Evolutionary conservation across 306 rosid genomes (phyloP).

Genomic region (Lagenaria siceraria): DNA sequence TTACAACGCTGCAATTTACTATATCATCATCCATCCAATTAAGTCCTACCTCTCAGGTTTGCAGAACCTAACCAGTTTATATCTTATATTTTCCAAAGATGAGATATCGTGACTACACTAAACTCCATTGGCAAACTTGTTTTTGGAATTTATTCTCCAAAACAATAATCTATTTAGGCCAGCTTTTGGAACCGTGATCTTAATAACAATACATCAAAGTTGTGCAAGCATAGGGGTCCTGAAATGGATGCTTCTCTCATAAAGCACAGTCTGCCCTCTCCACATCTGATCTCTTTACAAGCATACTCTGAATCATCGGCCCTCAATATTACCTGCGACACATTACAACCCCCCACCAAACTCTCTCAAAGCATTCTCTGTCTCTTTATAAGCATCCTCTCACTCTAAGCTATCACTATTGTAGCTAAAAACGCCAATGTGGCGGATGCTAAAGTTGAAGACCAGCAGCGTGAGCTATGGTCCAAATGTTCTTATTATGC

Average conservation of each 20-base stretch:
- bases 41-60: neutral
- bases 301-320: too few species aligned
- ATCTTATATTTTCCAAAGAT: neutral
- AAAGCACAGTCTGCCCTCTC: neutral
- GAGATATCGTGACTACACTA: neutral
- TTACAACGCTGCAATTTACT: neutral
- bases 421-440: neutral
- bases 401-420: neutral
- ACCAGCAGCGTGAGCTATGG: neutral
- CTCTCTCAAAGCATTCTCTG: neutral
- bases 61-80: neutral
- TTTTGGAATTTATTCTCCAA: neutral
- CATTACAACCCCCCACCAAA: neutral
- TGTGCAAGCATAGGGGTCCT: neutral
- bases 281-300: neutral
- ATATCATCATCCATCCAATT: neutral
- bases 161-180: neutral
- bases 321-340: neutral
- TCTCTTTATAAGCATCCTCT: neutral
- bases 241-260: neutral
- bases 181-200: neutral
- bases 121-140: neutral
- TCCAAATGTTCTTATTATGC: neutral
- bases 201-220: neutral
- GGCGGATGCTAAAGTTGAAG: neutral